Evolutionary conservation across 148 eudicot genomes (phyloP).

Genomic region (Cornus suecica): DNA sequence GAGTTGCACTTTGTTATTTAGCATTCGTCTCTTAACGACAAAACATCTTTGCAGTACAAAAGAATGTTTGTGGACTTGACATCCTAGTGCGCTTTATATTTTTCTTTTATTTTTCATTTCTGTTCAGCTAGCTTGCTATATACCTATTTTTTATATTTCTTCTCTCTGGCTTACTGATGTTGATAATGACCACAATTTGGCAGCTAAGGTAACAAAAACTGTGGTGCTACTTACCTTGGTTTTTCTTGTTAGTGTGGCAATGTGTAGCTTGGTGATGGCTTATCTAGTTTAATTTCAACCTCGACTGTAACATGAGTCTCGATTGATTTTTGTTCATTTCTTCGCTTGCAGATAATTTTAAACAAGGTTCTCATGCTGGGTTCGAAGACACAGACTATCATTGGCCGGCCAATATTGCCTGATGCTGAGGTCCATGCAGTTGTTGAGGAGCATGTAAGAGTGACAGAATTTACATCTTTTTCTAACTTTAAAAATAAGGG

Average conservation of each 20-base stretch:
- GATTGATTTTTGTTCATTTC: slow-evolving; percentile 6
- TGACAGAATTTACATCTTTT: background rate
- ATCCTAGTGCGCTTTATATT: background rate
- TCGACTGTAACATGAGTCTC: background rate
- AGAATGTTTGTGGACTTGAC: too few species aligned
- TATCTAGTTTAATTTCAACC: background rate
- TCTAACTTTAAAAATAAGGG: background rate
- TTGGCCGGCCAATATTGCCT: slow-evolving; percentile 87
- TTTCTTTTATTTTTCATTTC: background rate
- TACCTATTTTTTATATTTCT: background rate
- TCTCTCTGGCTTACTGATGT: background rate
- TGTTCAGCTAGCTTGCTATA: background rate
- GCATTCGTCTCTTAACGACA: background rate
- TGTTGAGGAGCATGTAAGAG: slow-evolving; percentile 95
- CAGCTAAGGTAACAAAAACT: background rate
- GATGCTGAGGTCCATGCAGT: slow-evolving; percentile 88
- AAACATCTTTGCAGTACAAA: background rate
- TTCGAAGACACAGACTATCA: slow-evolving; percentile 73
- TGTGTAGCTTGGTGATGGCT: slow-evolving; percentile 11
- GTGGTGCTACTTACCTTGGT: background rate
- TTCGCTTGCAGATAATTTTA: slow-evolving; percentile 62
- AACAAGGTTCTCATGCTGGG: slow-evolving; percentile 88
- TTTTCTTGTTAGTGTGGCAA: background rate
- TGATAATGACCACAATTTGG: background rate
- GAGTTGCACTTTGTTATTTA: background rate